Percentiles rank a stretch among this genome's conserved stretches.
Conservation (phyloP, 2,329 filamentous ascomycete genomes). For the Trichophyton verrucosum region DNA sequence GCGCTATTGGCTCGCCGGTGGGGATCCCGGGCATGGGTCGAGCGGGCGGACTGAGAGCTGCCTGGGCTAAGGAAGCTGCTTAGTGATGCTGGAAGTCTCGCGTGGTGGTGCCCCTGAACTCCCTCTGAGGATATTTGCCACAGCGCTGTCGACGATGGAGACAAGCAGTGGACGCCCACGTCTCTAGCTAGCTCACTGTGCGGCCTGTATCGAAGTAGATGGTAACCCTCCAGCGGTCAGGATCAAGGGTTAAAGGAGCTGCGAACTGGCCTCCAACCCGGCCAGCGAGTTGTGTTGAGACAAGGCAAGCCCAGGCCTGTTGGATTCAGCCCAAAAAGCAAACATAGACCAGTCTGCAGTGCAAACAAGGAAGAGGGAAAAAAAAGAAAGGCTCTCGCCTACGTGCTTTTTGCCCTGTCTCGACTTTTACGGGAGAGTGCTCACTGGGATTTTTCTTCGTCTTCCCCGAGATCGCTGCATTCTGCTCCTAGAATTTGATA, state of each 20-base stretch:
- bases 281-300: neutral
- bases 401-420: neutral
- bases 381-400: neutral
- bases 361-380: neutral
- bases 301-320: neutral
- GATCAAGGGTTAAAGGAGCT: neutral
- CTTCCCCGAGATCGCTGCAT: neutral
- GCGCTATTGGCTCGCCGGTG: neutral
- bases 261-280: neutral
- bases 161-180: neutral
- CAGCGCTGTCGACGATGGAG: neutral
- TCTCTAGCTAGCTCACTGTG: too few species aligned
- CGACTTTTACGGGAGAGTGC: neutral
- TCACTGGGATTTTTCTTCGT: neutral
- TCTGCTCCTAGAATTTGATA: neutral
- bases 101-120: neutral
- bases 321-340: conserved; percentile 1
- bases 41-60: neutral
- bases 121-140: neutral
- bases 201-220: neutral
- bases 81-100: too few species aligned
- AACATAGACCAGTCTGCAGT: neutral
- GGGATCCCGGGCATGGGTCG: neutral
- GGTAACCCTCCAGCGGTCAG: neutral
- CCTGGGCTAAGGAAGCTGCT: too few species aligned